Conservation (phyloP, 768 basidiomycete species). For the Kockovaella imperatae region DNA sequence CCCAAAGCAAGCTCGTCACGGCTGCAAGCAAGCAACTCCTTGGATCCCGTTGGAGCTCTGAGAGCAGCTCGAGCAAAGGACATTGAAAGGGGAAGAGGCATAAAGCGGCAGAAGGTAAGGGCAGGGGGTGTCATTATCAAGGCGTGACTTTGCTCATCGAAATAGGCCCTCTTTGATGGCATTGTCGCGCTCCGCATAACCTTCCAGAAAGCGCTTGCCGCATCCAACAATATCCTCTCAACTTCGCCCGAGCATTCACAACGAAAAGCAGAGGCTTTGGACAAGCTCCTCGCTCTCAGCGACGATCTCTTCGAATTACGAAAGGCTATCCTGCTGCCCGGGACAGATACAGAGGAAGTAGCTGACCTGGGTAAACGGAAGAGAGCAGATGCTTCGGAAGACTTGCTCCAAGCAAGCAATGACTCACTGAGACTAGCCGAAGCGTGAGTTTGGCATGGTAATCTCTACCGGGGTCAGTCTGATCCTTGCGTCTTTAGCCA, state of each 20-base stretch:
- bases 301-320: conserved; percentile 44
- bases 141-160: not conserved
- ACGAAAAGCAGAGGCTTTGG: conserved; percentile 12
- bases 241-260: conserved; percentile 14
- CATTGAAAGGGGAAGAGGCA: conserved; percentile 66
- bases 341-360: conserved; percentile 11
- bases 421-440: conserved; percentile 26
- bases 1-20: not conserved
- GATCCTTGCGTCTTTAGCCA: conserved; percentile 47
- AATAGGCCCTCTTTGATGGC: conserved; percentile 72
- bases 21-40: not conserved
- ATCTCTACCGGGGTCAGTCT: conserved; percentile 37
- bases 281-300: conserved; percentile 21
- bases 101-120: conserved; percentile 72
- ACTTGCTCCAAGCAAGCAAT: conserved; percentile 28
- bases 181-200: conserved; percentile 86
- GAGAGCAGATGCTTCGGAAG: conserved; percentile 19
- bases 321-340: conserved; percentile 31
- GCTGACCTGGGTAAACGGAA: conserved; percentile 25
- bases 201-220: conserved; percentile 67
- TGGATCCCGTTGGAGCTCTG: conserved; percentile 40
- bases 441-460: conserved; percentile 24
- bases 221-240: conserved; percentile 43
- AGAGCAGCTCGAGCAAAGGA: conserved; percentile 37
- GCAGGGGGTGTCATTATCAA: not conserved